Conservation (phyloP, 768 basidiomycete species). For the Coprinellus micaceus region DNA sequence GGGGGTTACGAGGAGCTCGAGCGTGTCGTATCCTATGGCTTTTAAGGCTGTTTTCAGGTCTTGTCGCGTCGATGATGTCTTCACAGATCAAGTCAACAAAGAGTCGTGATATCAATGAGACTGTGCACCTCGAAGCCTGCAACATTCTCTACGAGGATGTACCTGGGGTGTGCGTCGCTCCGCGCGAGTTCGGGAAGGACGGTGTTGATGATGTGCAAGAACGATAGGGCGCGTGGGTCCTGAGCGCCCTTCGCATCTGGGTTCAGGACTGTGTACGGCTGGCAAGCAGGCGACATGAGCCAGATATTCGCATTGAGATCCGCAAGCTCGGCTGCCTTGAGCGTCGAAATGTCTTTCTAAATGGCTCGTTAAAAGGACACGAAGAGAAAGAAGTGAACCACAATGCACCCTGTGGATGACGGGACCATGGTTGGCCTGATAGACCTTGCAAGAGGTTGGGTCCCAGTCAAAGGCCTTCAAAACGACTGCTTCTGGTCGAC, state of each 20-base stretch:
- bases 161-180: slow-evolving; percentile 45
- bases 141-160: slow-evolving; percentile 75
- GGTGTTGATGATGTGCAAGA: slow-evolving; percentile 62
- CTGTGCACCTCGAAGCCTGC: slow-evolving; percentile 71
- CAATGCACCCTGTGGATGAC: slow-evolving; percentile 48
- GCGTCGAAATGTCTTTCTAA: slow-evolving; percentile 58
- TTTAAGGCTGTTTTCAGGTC: slow-evolving; percentile 50
- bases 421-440: slow-evolving; percentile 54
- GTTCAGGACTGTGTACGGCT: slow-evolving; percentile 80
- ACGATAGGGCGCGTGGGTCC: slow-evolving; percentile 75
- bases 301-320: slow-evolving; percentile 56
- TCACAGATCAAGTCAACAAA: slow-evolving; percentile 2
- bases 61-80: slow-evolving; percentile 65
- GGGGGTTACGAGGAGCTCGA: slow-evolving; percentile 69
- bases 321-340: slow-evolving; percentile 47
- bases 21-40: slow-evolving; percentile 50
- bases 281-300: slow-evolving; percentile 80
- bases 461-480: slow-evolving; percentile 83
- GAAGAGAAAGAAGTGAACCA: slow-evolving; percentile 5
- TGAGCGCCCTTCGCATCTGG: slow-evolving; percentile 63
- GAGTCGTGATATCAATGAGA: no score
- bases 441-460: slow-evolving; percentile 67
- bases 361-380: background rate
- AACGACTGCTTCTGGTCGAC: slow-evolving; percentile 42
- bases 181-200: slow-evolving; percentile 58